These are phyloP conservation scores for Boletus barrowsii DNA, from an alignment of 768 basidiomycete genomes.

Conservation along the genomic window DNA sequence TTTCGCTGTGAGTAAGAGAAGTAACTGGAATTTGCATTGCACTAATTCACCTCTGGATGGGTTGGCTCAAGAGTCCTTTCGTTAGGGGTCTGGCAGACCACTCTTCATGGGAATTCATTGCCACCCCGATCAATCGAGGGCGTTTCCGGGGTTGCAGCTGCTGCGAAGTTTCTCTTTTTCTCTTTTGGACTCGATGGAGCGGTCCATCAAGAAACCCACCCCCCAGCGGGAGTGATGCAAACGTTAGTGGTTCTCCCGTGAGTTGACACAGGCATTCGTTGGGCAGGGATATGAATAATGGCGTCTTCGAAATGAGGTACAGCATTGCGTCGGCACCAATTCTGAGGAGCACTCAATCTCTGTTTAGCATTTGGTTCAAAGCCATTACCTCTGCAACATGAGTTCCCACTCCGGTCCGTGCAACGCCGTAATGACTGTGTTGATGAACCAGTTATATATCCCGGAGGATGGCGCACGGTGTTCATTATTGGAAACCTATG, in stretches of 20 bases:
- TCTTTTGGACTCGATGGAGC: slow-evolving; percentile 13
- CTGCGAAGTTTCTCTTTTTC: slow-evolving; percentile 16
- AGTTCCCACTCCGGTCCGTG: slow-evolving; percentile 64
- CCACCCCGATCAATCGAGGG: slow-evolving; percentile 10
- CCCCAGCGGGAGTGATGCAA: slow-evolving; percentile 31
- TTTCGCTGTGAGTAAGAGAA: slow-evolving; percentile 6
- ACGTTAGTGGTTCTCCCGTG: slow-evolving; percentile 65
- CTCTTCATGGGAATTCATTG: neutral
- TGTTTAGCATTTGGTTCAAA: neutral
- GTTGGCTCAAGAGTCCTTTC: slow-evolving; percentile 5
- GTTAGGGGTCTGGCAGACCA: neutral
- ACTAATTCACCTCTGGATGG: slow-evolving; percentile 19
- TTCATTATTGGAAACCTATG: slow-evolving; percentile 31
- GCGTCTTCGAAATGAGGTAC: slow-evolving; percentile 72
- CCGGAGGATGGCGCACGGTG: slow-evolving; percentile 38
- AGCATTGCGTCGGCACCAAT: slow-evolving; percentile 75
- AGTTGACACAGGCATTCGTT: slow-evolving; percentile 86
- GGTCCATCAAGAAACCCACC: slow-evolving; percentile 11
- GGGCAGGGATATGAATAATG: slow-evolving; percentile 71
- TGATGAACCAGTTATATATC: slow-evolving; percentile 61
- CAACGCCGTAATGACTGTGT: slow-evolving; percentile 68
- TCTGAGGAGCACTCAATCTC: slow-evolving; percentile 37
- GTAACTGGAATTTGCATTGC: neutral
- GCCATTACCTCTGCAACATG: slow-evolving; percentile 54
- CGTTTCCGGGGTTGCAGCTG: slow-evolving; percentile 29